Base-by-base conservation (phyloP, 768 basidiomycete species). In the Boletus tylopilopsis region DNA sequence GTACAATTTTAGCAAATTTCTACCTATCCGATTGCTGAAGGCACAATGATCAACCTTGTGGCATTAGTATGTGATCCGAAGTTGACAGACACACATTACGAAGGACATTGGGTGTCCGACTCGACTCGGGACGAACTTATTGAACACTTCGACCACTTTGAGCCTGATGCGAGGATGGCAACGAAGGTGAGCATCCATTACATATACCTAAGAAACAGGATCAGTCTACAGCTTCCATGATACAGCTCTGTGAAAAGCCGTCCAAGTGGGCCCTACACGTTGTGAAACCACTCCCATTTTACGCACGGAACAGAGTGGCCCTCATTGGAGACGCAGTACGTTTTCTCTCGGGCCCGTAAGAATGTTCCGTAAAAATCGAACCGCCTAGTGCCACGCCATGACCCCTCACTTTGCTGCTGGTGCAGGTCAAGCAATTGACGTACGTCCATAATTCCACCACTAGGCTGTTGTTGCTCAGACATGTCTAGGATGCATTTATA, bases 321-420 rank as follows among this genome's bases (percentile, higher is more conserved):
- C 66, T 84, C 9, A 60, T 76, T 4, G 80, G 79, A 7, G 81
- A 82, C 55, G 73, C 80, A 15, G 75, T 76, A 42, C 40, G 68
- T 53, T 19, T n/a, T 35, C 15, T 15, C 24, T 45, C 7, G 4
- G 19, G 9, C 1, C 4, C n/a, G n/a, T n/a, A n/a, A n/a, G n/a
- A n/a, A n/a, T n/a, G n/a, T n/a, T n/a, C n/a, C n/a, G n/a, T n/a
- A 18, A 10, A 5, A n/a, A n/a, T 10, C 5, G 33, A 6, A 9
- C 13, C 8, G 1, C n/a, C 19, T 6, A 62, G 61, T 49, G 53
- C 33, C 64, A 64, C 19, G 64, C 64, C 11, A 66, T 66, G 62
- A 27, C 52, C 1, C 64, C 64, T 22, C 45, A 61, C 37, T 30
- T 56, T 6, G 63, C 54, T 37, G 59, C 59, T 9, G 64, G 63